These are phyloP conservation scores for Piper longum DNA, from an alignment of 164 flowering plant genomes.

Conservation along the genomic window DNA sequence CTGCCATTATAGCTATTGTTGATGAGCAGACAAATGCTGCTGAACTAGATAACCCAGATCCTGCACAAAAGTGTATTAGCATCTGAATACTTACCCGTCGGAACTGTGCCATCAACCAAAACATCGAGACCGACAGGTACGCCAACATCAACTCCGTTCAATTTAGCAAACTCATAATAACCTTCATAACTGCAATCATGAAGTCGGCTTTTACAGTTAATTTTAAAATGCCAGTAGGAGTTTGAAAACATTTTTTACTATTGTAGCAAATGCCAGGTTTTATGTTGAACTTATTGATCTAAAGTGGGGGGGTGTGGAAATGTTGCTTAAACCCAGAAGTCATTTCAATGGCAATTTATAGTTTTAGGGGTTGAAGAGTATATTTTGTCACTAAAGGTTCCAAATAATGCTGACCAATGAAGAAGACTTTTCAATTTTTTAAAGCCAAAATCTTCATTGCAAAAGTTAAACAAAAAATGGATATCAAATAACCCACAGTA, in stretches of 20 bases:
- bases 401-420: too few relatives aligned
- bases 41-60: constrained; percentile 95
- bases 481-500: too few relatives aligned
- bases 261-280: background rate
- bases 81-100: constrained; percentile 46
- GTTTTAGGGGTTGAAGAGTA: too few relatives aligned
- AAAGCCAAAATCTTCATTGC: too few relatives aligned
- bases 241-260: too few relatives aligned
- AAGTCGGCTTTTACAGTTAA: background rate
- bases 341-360: too few relatives aligned
- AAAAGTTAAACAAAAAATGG: too few relatives aligned
- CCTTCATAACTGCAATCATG: constrained; percentile 67
- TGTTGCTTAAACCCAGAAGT: too few relatives aligned
- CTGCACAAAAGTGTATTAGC: constrained; percentile 18
- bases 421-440: too few relatives aligned
- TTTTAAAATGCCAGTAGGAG: background rate
- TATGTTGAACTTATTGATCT: background rate
- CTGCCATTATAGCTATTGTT: constrained; percentile 93
- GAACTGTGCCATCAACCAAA: constrained; percentile 82
- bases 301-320: too few relatives aligned
- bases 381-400: too few relatives aligned
- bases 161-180: constrained; percentile 59
- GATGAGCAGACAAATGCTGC: constrained; percentile 97
- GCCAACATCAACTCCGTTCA: constrained; percentile 59
- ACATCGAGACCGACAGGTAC: constrained; percentile 81